Evolutionary conservation across 495 filamentous ascomycete species (phyloP).

Genomic region (Penicillium diatomitis): DNA sequence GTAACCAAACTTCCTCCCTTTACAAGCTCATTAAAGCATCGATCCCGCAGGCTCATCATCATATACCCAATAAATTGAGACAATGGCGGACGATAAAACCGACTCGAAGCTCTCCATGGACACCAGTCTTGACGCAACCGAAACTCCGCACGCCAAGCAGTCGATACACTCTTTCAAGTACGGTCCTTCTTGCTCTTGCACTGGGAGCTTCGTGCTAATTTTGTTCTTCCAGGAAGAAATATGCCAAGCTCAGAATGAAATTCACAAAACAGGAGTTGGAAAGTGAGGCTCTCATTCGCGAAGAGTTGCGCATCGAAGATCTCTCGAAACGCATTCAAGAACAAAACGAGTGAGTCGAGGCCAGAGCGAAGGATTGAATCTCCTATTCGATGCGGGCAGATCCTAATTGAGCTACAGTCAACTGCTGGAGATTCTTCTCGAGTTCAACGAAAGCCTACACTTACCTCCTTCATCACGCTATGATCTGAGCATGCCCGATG

Average conservation of each 20-base stretch:
- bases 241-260: slow-evolving; percentile 76
- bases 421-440: slow-evolving; percentile 74
- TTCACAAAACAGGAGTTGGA: slow-evolving; percentile 79
- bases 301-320: slow-evolving; percentile 67
- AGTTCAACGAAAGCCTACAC: slow-evolving; percentile 72
- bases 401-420: slow-evolving; percentile 40
- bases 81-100: slow-evolving; percentile 25
- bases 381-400: background rate
- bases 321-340: slow-evolving; percentile 71
- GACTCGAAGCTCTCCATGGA: slow-evolving; percentile 18
- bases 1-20: slow-evolving; percentile 1
- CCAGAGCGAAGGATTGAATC: background rate
- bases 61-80: no score
- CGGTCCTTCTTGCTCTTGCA: background rate
- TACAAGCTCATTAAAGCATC: background rate
- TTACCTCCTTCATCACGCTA: slow-evolving; percentile 68
- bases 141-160: slow-evolving; percentile 25
- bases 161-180: slow-evolving; percentile 39
- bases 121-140: slow-evolving; percentile 25
- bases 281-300: slow-evolving; percentile 64
- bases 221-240: slow-evolving; percentile 71
- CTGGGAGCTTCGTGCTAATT: slow-evolving; percentile 13
- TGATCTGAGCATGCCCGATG: slow-evolving; percentile 39
- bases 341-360: slow-evolving; percentile 64
- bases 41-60: no score